Evolutionary conservation across 1,284 basidiomycete species (phyloP), one percentile per base, ranked within the genome.

Genomic region (Ustilago crameri): DNA sequence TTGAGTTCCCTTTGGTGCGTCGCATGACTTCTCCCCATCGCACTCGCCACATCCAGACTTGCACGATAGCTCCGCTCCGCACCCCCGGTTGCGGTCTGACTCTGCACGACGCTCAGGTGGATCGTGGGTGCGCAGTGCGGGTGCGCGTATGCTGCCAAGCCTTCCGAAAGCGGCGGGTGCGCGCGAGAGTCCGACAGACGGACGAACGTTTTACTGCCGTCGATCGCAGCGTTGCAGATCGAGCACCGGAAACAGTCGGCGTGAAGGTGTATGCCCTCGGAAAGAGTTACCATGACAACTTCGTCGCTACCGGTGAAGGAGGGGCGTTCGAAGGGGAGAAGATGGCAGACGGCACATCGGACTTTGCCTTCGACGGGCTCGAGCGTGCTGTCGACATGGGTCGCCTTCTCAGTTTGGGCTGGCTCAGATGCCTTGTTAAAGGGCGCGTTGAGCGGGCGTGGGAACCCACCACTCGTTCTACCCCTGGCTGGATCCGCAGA

Each of bases 171-270:
- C 3, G 42, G 38, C 9, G 18, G n/a, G 34, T 51, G 45, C 12
- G n/a, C 40, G 10, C 24, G 17, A 5, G 38, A 42, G 3, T 45
- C 56, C 3, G 32, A 24, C 5, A 72, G 48, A 12, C 78, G 23
- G 3, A 70, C 60, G 40, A 80, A 80, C 1, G 57, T 50, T 46
- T 55, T 61, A 0, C n/a, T 20, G 2, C 60, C 72, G 20, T 75
- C 73, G 26, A 79, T 79, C 9, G 30, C 9, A 3, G 38, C 32
- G 3, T 30, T 9, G 44, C 78, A 80, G 9, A 75, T 23, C 9
- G 50, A 43, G 44, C 78, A 80, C 9, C 27, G 32, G 55, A 80
- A 79, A 54, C 78, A 80, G 2, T 65, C 58, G 22, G 72, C 66
- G 26, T 80, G 78, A 1, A 79, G 49, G 17, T 67, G 60, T 2